Evolutionary conservation across 257 asterid species (phyloP).

Genomic region (Ligustrum vulgare): DNA sequence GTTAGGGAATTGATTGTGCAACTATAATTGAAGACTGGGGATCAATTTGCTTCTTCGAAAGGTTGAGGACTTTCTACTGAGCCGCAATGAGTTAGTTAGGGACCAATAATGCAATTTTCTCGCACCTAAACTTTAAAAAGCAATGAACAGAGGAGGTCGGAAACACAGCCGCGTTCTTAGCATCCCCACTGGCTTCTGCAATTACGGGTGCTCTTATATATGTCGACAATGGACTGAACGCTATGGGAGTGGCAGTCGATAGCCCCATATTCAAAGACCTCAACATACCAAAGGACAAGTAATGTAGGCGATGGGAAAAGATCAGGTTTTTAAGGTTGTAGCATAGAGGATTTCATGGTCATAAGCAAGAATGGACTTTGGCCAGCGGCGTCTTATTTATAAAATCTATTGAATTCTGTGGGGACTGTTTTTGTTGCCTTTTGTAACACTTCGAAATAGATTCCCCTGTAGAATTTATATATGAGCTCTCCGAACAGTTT

Average conservation of each 20-base stretch:
- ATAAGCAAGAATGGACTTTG: slow-evolving; percentile 22
- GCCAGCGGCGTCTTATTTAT: slow-evolving; percentile 26
- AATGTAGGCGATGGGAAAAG: slow-evolving; percentile 3
- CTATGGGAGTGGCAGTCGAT: slow-evolving; percentile 87
- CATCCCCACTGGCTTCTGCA: slow-evolving; percentile 84
- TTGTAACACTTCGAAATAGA: not conserved
- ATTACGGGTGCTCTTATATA: slow-evolving; percentile 79
- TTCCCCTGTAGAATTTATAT: not conserved
- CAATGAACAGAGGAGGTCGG: slow-evolving; percentile 77
- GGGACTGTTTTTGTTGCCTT: slow-evolving; percentile 4
- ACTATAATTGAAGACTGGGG: not conserved
- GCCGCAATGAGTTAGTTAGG: not conserved
- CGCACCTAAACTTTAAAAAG: not conserved
- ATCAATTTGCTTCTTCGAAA: not conserved
- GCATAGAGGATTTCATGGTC: slow-evolving; percentile 39
- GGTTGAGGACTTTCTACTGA: not conserved
- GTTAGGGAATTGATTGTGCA: not conserved
- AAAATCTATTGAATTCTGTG: slow-evolving; percentile 16
- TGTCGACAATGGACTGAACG: slow-evolving; percentile 86
- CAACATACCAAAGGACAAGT: slow-evolving; percentile 55
- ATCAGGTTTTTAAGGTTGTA: slow-evolving; percentile 16
- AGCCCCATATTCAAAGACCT: slow-evolving; percentile 74
- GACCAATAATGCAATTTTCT: not conserved
- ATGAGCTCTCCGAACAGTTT: not conserved
- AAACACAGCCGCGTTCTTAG: slow-evolving; percentile 77